Conservation (phyloP, 768 basidiomycete genomes). For the Leucosporidium scottii region DNA sequence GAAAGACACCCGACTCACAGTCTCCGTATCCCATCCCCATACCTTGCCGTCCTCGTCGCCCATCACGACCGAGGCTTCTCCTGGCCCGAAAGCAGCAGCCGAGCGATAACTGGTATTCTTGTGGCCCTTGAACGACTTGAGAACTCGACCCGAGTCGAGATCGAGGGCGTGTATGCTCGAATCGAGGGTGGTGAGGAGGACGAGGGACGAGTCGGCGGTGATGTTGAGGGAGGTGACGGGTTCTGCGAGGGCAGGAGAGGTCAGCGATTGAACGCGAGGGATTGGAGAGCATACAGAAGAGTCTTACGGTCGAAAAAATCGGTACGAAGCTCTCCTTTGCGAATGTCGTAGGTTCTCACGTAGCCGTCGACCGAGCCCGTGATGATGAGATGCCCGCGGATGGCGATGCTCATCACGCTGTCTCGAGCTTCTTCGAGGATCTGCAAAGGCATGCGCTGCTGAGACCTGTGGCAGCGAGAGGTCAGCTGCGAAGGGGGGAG, state of each 20-base stretch:
- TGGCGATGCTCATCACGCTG: conserved; percentile 69
- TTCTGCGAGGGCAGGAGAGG: conserved; percentile 48
- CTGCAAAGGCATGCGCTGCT: conserved; percentile 79
- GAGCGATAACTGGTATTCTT: conserved; percentile 66
- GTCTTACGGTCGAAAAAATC: conserved; percentile 83
- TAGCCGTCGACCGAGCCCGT: conserved; percentile 86
- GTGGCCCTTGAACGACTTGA: conserved; percentile 80
- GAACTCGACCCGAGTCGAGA: conserved; percentile 64
- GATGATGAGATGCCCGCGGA: conserved; percentile 57
- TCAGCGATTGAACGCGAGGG: not conserved
- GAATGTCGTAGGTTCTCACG: conserved; percentile 87
- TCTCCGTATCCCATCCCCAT: conserved; percentile 90
- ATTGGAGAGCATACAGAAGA: not conserved
- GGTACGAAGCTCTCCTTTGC: conserved; percentile 79
- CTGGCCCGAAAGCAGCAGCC: conserved; percentile 72
- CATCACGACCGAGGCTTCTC: conserved; percentile 69
- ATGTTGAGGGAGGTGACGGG: conserved; percentile 78
- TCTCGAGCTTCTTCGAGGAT: conserved; percentile 80
- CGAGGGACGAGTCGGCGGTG: conserved; percentile 68
- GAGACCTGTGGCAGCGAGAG: conserved; percentile 50
- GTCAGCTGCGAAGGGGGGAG: not conserved
- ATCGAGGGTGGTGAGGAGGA: conserved; percentile 76
- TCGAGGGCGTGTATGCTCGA: conserved; percentile 82
- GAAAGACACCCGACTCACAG: conserved; percentile 58
- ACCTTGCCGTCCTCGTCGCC: conserved; percentile 86